Conservation (phyloP, 2,329 filamentous ascomycete species). For the Albophoma yamanashiensis region DNA sequence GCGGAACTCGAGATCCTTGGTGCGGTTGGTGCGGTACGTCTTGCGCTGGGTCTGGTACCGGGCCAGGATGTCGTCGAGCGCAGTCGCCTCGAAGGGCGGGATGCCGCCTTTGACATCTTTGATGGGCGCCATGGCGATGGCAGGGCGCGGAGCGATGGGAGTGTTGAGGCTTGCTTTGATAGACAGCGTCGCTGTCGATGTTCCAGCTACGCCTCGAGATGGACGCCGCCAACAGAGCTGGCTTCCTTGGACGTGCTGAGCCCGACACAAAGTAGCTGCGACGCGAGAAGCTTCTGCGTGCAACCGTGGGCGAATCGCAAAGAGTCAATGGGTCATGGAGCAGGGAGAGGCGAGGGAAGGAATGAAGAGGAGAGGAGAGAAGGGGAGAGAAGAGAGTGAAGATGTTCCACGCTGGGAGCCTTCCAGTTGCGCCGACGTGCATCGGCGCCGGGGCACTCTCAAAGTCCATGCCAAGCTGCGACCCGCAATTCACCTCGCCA, state of each 20-base stretch:
- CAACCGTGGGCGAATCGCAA: neutral
- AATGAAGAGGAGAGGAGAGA: neutral
- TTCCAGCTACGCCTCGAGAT: neutral
- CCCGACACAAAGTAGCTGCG: neutral
- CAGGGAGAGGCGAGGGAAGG: neutral
- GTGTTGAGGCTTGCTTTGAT: neutral
- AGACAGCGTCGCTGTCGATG: neutral
- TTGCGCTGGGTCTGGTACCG: constrained; percentile 50
- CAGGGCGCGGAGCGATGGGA: neutral
- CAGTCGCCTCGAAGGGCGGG: constrained; percentile 45
- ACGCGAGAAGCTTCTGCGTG: neutral
- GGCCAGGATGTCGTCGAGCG: constrained; percentile 54
- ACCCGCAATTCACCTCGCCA: neutral
- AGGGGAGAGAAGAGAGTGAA: neutral
- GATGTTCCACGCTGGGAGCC: too few species aligned
- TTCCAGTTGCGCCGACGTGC: too few species aligned
- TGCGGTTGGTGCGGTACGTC: constrained; percentile 71
- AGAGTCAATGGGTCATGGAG: neutral
- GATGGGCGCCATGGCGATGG: constrained; percentile 24
- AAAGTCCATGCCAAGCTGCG: neutral
- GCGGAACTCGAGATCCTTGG: constrained; percentile 72
- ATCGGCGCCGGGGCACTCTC: neutral
- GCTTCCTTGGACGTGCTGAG: neutral
- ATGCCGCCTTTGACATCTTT: constrained; percentile 27
- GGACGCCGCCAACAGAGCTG: neutral